Conservation (phyloP, 2,329 filamentous ascomycete species). For the Sporothrix luriei region DNA sequence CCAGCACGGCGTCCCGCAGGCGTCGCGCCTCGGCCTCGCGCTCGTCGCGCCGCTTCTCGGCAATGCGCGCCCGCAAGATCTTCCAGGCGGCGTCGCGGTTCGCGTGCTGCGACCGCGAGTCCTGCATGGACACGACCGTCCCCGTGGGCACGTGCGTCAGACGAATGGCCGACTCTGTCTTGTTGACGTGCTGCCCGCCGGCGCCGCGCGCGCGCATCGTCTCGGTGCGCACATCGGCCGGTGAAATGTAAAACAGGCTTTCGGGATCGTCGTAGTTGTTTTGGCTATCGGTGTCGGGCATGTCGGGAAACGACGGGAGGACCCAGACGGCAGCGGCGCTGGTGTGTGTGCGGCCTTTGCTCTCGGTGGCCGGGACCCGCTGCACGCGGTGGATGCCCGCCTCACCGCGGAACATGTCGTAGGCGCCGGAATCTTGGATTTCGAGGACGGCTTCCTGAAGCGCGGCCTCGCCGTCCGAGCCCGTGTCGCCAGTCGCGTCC, state of each 20-base stretch:
- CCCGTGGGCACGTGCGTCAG: conserved; percentile 88
- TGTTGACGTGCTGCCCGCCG: conserved; percentile 97
- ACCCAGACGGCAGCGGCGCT: conserved; percentile 92
- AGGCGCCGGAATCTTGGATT: conserved; percentile 74
- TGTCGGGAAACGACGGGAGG: conserved; percentile 70
- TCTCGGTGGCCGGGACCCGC: conserved; percentile 87
- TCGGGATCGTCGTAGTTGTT: conserved; percentile 78
- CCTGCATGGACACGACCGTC: conserved; percentile 87
- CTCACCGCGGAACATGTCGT: conserved; percentile 79
- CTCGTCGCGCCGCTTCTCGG: conserved; percentile 76
- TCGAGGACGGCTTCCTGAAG: conserved; percentile 88
- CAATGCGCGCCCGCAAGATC: conserved; percentile 77
- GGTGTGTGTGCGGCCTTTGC: conserved; percentile 88
- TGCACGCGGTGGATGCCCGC: conserved; percentile 95
- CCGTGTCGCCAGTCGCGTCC: conserved; percentile 62
- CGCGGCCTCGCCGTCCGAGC: conserved; percentile 64
- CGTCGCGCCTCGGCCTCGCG: conserved; percentile 77
- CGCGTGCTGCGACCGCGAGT: conserved; percentile 83
- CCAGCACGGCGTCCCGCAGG: conserved; percentile 76
- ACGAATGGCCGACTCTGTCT: conserved; percentile 92
- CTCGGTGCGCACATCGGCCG: conserved; percentile 78
- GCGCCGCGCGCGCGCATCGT: conserved; percentile 91
- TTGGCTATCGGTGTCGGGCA: conserved; percentile 36
- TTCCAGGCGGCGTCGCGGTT: conserved; percentile 89
- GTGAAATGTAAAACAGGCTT: conserved; percentile 88